These are phyloP conservation scores for Fomes fomentarius DNA, from an alignment of 1,284 basidiomycete species.

Conservation along the genomic window DNA sequence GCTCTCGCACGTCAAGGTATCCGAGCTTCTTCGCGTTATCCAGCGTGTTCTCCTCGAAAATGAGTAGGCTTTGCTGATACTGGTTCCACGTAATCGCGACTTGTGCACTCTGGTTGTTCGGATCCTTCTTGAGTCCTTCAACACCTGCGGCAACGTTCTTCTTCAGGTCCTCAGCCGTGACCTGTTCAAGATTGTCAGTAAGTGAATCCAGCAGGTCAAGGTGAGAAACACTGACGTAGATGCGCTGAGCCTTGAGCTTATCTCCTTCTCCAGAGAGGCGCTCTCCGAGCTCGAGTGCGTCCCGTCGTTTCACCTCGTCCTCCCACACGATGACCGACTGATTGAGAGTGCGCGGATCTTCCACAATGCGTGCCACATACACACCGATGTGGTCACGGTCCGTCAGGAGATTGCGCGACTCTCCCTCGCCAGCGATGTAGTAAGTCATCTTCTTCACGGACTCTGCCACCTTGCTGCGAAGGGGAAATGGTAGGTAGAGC, in stretches of 20 bases:
- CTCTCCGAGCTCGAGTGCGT: conserved; percentile 21
- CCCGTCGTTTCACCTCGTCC: conserved; percentile 26
- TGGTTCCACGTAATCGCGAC: background rate
- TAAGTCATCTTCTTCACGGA: background rate
- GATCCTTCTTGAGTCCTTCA: background rate
- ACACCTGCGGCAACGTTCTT: background rate
- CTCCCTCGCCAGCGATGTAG: conserved; percentile 17
- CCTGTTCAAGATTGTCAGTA: background rate
- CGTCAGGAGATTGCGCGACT: conserved; percentile 22
- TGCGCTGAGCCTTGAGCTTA: conserved; percentile 9
- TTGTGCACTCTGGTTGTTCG: background rate
- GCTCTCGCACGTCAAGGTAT: conserved; percentile 19
- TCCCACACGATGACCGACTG: conserved; percentile 32
- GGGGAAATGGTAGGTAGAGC: conserved; percentile 17
- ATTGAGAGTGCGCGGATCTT: conserved; percentile 31
- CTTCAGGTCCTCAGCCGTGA: conserved; percentile 13
- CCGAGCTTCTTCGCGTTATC: conserved; percentile 23
- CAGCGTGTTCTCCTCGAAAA: conserved; percentile 24
- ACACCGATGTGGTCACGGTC: conserved; percentile 21
- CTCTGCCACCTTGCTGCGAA: background rate
- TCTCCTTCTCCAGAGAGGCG: conserved; percentile 19
- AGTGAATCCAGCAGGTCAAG: too few relatives aligned
- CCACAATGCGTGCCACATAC: conserved; percentile 28
- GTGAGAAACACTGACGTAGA: conserved; percentile 7
- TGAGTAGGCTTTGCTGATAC: conserved; percentile 19